Evolutionary conservation across 208 protist species (phyloP), one percentile per base, ranked within the genome.

Genomic region (Trypanosoma cruzi): DNA sequence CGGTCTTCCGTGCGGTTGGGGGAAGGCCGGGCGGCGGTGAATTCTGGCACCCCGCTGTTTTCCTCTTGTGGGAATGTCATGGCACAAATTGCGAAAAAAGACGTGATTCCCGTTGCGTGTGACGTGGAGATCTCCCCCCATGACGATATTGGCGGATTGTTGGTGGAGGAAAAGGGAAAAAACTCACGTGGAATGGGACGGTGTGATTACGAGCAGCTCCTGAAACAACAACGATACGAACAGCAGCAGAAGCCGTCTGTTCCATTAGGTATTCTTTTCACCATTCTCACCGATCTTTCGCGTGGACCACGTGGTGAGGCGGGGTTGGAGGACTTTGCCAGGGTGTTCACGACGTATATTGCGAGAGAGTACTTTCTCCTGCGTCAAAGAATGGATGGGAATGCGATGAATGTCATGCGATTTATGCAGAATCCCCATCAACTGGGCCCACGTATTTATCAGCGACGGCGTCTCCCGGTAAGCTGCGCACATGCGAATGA

Each of bases 301-400:
- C 48, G 64, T 28, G 75, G 59, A 4, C 61, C 69, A 13, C 65
- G 72, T 22, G 64, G 40, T 4, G 75, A 77, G 29, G 28, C 37
- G 56, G 64, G 46, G 44, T 65, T 89, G 22, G 59, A 50, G 10
- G 68, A 65, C 11, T 73, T 95, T n/a, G 85, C 78, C 0, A 76
- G 86, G 40, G 61, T 64, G 14, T 68, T 90, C 18, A 36, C 77
- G n/a, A 88, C 81, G 50, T 86, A 92, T 62, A 79, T 80, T n/a
- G 76, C 86, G 28, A 86, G 83, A 22, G 75, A 77, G 40, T 86
- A 82, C 52, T 76, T 89, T 78, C 77, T 95, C 65, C 71, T 95
- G 62, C 81, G 89, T 3, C 79, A 79, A 14, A 79, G 85, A 6
- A 71, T 78, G 28, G 77, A 76, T 48, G 84, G 82, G 58, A 73